A percentile compares a stretch with the other conserved stretches of the same genome.
These are phyloP conservation scores for Trichoderma asperelloides DNA, from an alignment of 495 filamentous ascomycete genomes.

Conservation along the genomic window DNA sequence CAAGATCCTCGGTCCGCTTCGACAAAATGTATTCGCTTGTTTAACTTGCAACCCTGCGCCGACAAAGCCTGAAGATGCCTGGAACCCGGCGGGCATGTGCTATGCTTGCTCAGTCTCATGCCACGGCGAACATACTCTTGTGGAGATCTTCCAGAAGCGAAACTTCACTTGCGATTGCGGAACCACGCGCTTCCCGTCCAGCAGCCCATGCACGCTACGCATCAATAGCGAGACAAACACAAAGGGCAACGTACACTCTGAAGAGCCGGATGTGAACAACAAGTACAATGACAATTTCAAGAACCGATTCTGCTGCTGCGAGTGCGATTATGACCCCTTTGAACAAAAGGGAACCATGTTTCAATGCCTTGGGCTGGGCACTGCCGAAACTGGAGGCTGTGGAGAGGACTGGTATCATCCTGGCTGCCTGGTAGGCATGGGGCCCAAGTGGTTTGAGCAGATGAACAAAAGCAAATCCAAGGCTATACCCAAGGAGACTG, in stretches of 20 bases:
- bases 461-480: slow-evolving; percentile 29
- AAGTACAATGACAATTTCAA: slow-evolving; percentile 91
- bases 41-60: slow-evolving; percentile 86
- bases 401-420: slow-evolving; percentile 99
- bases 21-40: slow-evolving; percentile 82
- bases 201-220: slow-evolving; percentile 67
- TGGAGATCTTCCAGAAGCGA: slow-evolving; percentile 93
- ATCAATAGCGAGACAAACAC: slow-evolving; percentile 61
- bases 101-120: slow-evolving; percentile 96
- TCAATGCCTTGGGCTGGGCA: slow-evolving; percentile 84
- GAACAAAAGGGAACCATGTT: slow-evolving; percentile 98
- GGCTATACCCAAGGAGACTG: slow-evolving; percentile 8
- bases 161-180: slow-evolving; percentile 97
- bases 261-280: slow-evolving; percentile 63
- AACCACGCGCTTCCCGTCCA: slow-evolving; percentile 64
- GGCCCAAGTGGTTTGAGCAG: slow-evolving; percentile 48
- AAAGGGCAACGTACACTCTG: slow-evolving; percentile 67
- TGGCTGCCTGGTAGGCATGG: slow-evolving; percentile 78
- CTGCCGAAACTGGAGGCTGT: slow-evolving; percentile 72
- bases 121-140: slow-evolving; percentile 88
- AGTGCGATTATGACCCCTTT: slow-evolving; percentile 72
- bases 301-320: slow-evolving; percentile 88
- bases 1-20: slow-evolving; percentile 71
- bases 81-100: slow-evolving; percentile 75
- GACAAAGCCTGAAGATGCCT: slow-evolving; percentile 46